phyloP scores from a whole-genome alignment of 2,329 filamentous ascomycete genomes.

The Sporothrix sp. region DNA sequence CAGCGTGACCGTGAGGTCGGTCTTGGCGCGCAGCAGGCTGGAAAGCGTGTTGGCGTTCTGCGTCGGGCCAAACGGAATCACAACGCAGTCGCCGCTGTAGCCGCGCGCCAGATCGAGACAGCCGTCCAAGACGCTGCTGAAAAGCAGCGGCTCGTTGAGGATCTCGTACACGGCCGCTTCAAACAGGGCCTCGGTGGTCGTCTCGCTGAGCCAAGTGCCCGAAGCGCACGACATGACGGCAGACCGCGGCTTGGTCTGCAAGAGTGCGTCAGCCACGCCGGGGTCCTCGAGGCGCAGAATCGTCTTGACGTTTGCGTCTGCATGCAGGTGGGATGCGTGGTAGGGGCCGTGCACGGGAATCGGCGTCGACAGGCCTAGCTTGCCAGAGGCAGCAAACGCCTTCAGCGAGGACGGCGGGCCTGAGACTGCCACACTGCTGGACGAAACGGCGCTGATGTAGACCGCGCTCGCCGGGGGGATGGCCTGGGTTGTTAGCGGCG shows the following conservation, averaged over 20 bases:
- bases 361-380: conserved; percentile 34
- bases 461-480: conserved; percentile 36
- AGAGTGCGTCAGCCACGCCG: conserved; percentile 30
- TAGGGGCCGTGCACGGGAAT: conserved; percentile 49
- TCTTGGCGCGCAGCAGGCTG: conserved; percentile 32
- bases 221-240: conserved; percentile 42
- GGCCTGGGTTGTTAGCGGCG: conserved; percentile 22
- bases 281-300: conserved; percentile 37
- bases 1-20: conserved; percentile 34
- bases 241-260: conserved; percentile 34
- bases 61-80: conserved; percentile 42
- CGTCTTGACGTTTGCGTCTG: conserved; percentile 32
- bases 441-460: conserved; percentile 45
- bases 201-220: conserved; percentile 33
- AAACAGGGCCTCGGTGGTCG: conserved; percentile 33
- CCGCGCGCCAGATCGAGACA: conserved; percentile 34
- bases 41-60: conserved; percentile 38
- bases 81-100: conserved; percentile 32
- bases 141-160: conserved; percentile 38
- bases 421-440: conserved; percentile 42
- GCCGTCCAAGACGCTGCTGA: conserved; percentile 38
- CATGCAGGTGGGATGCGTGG: conserved; percentile 46
- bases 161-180: conserved; percentile 38
- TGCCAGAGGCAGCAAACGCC: conserved; percentile 31
- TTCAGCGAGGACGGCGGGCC: conserved; percentile 42